These are phyloP conservation scores for Penicillium pulvis DNA, from an alignment of 495 filamentous ascomycete species.

Conservation along the genomic window DNA sequence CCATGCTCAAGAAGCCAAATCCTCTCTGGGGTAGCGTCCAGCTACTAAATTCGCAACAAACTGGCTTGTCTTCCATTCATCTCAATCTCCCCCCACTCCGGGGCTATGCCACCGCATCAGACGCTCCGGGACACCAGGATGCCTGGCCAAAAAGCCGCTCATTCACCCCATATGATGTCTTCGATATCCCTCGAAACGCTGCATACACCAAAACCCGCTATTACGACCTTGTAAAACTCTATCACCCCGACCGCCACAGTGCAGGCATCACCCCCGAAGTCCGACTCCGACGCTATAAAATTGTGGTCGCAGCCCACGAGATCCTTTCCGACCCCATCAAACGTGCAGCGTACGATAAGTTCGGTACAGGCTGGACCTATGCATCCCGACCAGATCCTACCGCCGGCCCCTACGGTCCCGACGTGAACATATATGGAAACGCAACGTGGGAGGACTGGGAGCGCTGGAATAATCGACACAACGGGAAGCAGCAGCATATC, in stretches of 20 bases:
- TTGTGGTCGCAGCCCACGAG: constrained; percentile 83
- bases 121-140: constrained; percentile 26
- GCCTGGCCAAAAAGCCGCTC: constrained; percentile 38
- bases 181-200: constrained; percentile 60
- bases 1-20: constrained; percentile 41
- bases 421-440: constrained; percentile 63
- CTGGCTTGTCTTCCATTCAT: constrained; percentile 21
- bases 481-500: constrained; percentile 61
- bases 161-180: constrained; percentile 89
- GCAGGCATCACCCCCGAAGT: constrained; percentile 55
- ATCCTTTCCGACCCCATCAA: constrained; percentile 84
- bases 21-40: constrained; percentile 29
- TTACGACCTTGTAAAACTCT: constrained; percentile 90
- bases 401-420: constrained; percentile 31
- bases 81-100: constrained; percentile 11
- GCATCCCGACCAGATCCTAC: constrained; percentile 26
- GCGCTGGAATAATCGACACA: constrained; percentile 68
- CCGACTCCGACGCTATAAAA: constrained; percentile 80
- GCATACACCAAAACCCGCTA: constrained; percentile 82
- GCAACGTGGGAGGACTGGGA: constrained; percentile 99
- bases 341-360: constrained; percentile 78
- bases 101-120: constrained; percentile 37
- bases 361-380: constrained; percentile 77
- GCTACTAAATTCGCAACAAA: constrained; percentile 30
- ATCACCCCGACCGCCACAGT: constrained; percentile 80